phyloP scores from a whole-genome alignment of 2,329 filamentous ascomycete species.

The Aspergillus floridensis region DNA sequence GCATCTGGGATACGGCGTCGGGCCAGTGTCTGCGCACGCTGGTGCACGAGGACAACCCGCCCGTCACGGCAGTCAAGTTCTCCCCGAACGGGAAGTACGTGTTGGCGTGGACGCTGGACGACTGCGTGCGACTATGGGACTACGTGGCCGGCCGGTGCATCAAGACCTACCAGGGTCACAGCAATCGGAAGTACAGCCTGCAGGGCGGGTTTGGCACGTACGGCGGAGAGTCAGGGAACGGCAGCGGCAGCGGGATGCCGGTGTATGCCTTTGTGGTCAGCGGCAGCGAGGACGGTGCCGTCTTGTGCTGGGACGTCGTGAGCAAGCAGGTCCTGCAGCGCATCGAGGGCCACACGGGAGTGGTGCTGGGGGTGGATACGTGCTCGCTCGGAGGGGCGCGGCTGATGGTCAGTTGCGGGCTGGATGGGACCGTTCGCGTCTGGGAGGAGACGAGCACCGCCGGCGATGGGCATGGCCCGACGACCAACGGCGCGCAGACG shows the following conservation, averaged over 20 bases:
- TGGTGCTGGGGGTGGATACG: conserved; percentile 60
- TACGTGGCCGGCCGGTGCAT: conserved; percentile 88
- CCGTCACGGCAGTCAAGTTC: conserved; percentile 86
- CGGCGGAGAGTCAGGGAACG: conserved; percentile 25
- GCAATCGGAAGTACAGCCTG: conserved; percentile 81
- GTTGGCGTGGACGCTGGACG: conserved; percentile 87
- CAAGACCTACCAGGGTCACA: conserved; percentile 95
- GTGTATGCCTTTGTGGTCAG: conserved; percentile 67
- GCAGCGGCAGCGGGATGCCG: conserved; percentile 22
- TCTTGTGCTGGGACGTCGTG: conserved; percentile 87
- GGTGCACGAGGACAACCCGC: conserved; percentile 92
- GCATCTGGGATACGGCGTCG: conserved; percentile 93
- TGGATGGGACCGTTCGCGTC: conserved; percentile 61
- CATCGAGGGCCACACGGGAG: conserved; percentile 56
- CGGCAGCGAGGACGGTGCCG: conserved; percentile 81
- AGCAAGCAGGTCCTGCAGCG: conserved; percentile 78
- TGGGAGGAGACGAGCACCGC: conserved; percentile 50
- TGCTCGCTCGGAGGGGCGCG: conserved; percentile 50
- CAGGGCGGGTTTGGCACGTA: conserved; percentile 77
- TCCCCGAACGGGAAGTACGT: conserved; percentile 92
- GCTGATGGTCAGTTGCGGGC: conserved; percentile 59
- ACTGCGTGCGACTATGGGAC: conserved; percentile 87
- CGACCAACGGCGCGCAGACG: background rate
- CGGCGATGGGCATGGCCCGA: background rate
- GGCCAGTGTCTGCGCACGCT: conserved; percentile 93